phyloP scores from a whole-genome alignment of 2,329 filamentous ascomycete genomes.

The Botrytis fabae region DNA sequence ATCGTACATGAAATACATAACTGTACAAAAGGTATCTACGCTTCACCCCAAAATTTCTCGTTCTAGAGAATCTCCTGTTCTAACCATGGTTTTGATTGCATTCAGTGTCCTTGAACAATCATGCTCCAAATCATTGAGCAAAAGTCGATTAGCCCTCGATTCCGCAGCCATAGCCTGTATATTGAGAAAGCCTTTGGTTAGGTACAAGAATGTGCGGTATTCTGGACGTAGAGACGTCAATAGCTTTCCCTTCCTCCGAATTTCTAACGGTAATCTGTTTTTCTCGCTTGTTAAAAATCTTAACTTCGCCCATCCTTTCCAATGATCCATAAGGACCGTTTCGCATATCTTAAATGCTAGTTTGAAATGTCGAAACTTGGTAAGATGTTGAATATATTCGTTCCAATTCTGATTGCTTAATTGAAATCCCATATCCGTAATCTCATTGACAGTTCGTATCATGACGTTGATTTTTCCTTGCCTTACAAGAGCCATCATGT shows the following conservation, averaged over 20 bases:
- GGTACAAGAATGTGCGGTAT: constrained; percentile 36
- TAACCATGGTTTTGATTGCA: constrained; percentile 38
- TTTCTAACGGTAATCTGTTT: constrained; percentile 34
- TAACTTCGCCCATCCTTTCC: constrained; percentile 66
- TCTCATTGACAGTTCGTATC: constrained; percentile 51
- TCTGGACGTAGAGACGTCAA: constrained; percentile 35
- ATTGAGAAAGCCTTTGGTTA: constrained; percentile 36
- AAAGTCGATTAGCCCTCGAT: constrained; percentile 29
- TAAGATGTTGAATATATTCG: constrained; percentile 67
- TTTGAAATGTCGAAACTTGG: constrained; percentile 56
- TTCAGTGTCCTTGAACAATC: constrained; percentile 38
- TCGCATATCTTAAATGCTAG: constrained; percentile 77
- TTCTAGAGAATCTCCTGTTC: constrained; percentile 34
- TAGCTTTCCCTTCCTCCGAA: constrained; percentile 32
- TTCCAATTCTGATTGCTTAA: constrained; percentile 83
- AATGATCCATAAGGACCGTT: constrained; percentile 72
- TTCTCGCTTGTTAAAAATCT: constrained; percentile 31
- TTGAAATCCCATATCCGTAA: constrained; percentile 64
- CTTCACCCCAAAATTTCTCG: constrained; percentile 25
- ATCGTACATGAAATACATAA: constrained; percentile 3
- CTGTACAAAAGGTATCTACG: constrained; percentile 2
- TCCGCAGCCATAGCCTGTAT: constrained; percentile 37
- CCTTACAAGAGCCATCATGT: constrained; percentile 51
- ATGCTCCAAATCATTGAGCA: constrained; percentile 35
- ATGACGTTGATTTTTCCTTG: constrained; percentile 56